Conservation (phyloP, 2,329 filamentous ascomycete species). For the Diplodia sapinea region DNA sequence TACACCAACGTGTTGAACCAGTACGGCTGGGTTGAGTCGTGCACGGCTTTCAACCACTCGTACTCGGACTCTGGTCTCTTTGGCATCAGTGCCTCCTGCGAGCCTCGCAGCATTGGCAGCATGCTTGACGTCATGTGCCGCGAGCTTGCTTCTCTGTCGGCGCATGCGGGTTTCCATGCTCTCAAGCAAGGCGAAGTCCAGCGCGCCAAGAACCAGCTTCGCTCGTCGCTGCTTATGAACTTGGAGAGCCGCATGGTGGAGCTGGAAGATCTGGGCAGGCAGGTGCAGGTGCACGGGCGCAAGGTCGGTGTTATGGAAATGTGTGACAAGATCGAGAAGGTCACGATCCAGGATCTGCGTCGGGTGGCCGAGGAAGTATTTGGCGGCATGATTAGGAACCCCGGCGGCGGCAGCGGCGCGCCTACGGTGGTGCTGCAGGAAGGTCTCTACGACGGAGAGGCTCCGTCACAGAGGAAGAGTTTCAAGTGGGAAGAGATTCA, state of each 20-base stretch:
- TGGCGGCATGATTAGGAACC: slow-evolving; percentile 75
- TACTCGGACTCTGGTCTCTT: slow-evolving; percentile 97
- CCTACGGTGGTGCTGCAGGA: slow-evolving; percentile 96
- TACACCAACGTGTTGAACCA: slow-evolving; percentile 99
- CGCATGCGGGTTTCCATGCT: slow-evolving; percentile 74
- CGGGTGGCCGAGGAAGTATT: slow-evolving; percentile 81
- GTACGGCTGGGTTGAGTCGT: slow-evolving; percentile 95
- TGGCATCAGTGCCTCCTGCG: slow-evolving; percentile 86
- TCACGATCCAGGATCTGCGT: slow-evolving; percentile 80
- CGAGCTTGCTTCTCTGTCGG: slow-evolving; percentile 78
- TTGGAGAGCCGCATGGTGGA: slow-evolving; percentile 97
- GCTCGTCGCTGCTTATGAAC: slow-evolving; percentile 92
- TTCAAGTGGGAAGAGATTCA: slow-evolving; percentile 91
- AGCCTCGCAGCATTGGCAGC: slow-evolving; percentile 73
- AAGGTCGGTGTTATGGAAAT: slow-evolving; percentile 94
- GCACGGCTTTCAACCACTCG: slow-evolving; percentile 94
- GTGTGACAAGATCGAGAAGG: slow-evolving; percentile 81
- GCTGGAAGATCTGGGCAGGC: slow-evolving; percentile 90
- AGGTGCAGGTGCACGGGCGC: slow-evolving; percentile 94
- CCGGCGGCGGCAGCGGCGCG: slow-evolving; percentile 78
- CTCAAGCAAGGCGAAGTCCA: slow-evolving; percentile 79
- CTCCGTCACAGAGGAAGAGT: slow-evolving; percentile 69
- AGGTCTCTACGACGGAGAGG: slow-evolving; percentile 65
- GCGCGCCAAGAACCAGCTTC: slow-evolving; percentile 95
- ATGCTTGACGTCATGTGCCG: slow-evolving; percentile 98